Conservation (phyloP, 345 rosid genomes). For the Hibiscus tridactylites region DNA sequence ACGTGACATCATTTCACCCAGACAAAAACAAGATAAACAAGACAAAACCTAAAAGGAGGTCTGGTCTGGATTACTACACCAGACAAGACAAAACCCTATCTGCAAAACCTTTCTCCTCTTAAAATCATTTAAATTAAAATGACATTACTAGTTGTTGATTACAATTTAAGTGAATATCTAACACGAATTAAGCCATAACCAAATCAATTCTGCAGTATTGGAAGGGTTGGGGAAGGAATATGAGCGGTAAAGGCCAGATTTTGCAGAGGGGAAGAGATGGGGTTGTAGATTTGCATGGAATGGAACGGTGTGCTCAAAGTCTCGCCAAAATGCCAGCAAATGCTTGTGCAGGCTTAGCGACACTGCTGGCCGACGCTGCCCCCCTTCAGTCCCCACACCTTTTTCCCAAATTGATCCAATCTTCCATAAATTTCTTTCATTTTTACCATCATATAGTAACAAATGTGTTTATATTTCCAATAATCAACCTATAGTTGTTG, state of each 20-base stretch:
- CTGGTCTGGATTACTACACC: neutral
- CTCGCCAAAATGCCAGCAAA: constrained; percentile 6
- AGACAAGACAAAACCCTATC: constrained; percentile 2
- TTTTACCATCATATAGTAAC: too few species aligned
- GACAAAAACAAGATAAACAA: constrained; percentile 6
- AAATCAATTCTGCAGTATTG: neutral
- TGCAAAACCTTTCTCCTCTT: neutral
- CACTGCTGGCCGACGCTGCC: neutral
- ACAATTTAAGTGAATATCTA: too few species aligned
- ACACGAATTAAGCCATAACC: too few species aligned
- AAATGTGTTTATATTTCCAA: too few species aligned
- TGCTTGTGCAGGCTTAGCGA: constrained; percentile 8
- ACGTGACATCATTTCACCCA: constrained; percentile 22
- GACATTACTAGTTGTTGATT: neutral
- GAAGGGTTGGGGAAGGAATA: neutral
- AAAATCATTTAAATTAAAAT: neutral
- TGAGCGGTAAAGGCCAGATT: neutral
- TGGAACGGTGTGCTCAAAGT: neutral
- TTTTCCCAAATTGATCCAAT: neutral
- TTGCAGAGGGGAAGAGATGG: neutral
- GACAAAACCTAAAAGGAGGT: neutral
- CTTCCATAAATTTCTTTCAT: too few species aligned
- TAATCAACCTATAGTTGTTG: too few species aligned
- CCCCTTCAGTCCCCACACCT: constrained; percentile 7
- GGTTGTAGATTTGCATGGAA: constrained; percentile 1